Conservation (phyloP, 768 basidiomycete species). For the Suillus weaverae region DNA sequence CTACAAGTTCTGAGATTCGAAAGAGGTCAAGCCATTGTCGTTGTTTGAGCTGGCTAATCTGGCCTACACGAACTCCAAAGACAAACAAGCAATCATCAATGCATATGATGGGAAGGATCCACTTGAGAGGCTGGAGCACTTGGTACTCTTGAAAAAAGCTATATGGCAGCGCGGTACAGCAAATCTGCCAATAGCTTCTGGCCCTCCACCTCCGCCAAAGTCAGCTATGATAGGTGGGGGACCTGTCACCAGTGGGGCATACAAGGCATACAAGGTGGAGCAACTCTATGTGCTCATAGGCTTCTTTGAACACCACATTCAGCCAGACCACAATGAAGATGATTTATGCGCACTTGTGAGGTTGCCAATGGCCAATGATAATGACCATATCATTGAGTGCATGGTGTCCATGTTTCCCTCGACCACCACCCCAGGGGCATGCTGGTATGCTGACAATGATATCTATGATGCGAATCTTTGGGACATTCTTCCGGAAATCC, state of each 20-base stretch:
- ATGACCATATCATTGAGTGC: conserved; percentile 19
- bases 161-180: conserved; percentile 18
- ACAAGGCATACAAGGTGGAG: conserved; percentile 17
- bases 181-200: not conserved
- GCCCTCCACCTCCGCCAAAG: not conserved
- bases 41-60: conserved; percentile 12
- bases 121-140: conserved; percentile 15
- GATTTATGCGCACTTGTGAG: conserved; percentile 17
- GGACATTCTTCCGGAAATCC: conserved; percentile 19
- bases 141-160: conserved; percentile 15
- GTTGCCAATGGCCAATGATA: conserved; percentile 24
- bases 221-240: not conserved
- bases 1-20: conserved; percentile 5
- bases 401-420: conserved; percentile 20
- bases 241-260: not conserved
- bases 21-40: not conserved
- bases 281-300: conserved; percentile 22
- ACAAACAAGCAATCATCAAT: conserved; percentile 16
- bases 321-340: conserved; percentile 11
- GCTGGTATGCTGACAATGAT: conserved; percentile 22
- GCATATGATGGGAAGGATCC: conserved; percentile 7
- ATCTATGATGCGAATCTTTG: conserved; percentile 17
- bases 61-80: conserved; percentile 12
- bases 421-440: not conserved
- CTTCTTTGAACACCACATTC: conserved; percentile 21